Conservation (phyloP, 192 early-diverging fungal genomes). For the Lunasporangiospora selenospora region DNA sequence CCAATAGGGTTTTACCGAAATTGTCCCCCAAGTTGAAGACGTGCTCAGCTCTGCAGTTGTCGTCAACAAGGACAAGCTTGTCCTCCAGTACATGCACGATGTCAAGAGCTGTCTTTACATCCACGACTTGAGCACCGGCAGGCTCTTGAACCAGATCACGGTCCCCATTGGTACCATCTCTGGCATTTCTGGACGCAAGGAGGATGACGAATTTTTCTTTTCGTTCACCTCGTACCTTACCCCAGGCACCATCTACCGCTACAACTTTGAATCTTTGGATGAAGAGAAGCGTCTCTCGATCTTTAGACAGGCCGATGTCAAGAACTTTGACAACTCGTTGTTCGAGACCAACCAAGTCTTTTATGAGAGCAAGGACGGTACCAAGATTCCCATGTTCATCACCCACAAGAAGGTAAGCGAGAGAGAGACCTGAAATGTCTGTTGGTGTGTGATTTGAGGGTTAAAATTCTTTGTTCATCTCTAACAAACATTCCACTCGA, state of each 20-base stretch:
- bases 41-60: constrained; percentile 50
- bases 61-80: constrained; percentile 61
- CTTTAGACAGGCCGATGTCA: constrained; percentile 54
- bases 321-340: constrained; percentile 53
- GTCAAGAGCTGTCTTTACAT: constrained; percentile 61
- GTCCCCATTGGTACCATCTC: constrained; percentile 62
- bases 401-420: constrained; percentile 54
- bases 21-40: constrained; percentile 64
- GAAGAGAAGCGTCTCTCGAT: constrained; percentile 36
- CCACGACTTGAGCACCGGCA: constrained; percentile 53
- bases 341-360: constrained; percentile 73
- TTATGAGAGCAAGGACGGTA: constrained; percentile 69
- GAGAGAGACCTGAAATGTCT: background rate
- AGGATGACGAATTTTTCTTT: constrained; percentile 64
- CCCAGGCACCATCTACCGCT: constrained; percentile 66
- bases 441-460: background rate
- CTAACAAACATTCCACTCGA: no score
- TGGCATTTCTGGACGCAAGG: constrained; percentile 27
- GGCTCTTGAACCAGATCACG: constrained; percentile 38
- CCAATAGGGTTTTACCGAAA: constrained; percentile 59
- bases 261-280: constrained; percentile 52
- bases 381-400: constrained; percentile 74
- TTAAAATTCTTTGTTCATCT: no score
- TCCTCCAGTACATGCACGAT: constrained; percentile 67
- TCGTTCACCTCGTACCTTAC: constrained; percentile 59